Base-by-base conservation (phyloP, 129 eudicot genomes). In the Flaveria brownii region DNA sequence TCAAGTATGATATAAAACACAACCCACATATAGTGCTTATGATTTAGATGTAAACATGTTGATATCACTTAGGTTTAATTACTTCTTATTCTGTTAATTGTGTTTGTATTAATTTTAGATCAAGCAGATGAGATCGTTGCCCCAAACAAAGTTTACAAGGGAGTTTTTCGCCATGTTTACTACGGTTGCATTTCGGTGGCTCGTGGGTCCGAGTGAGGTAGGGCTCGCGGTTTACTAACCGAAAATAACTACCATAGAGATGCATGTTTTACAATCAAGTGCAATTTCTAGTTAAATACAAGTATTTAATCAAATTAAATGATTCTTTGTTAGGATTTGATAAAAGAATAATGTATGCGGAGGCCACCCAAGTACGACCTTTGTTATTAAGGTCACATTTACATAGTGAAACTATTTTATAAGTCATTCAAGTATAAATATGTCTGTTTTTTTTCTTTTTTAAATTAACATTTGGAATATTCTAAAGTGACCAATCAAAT, bases 201-300 rank as follows among this genome's bases (percentile, higher is more conserved):
- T 94, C 33, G 86, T 94, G 66, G 99, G 99, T 41, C 85, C 90
- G 8, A 81, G 89, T 20, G 91, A 91, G 98, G 98, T 93, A 90
- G 25, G 74, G 0, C 12, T 49, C 2, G 10, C 14, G 15, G 68
- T 39, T 57, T n/a, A 66, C 13, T 52, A 70, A 49, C 64, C 17
- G 8, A 60, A 61, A 61, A 50, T 25, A 75, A 75, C 61, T 62
- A 45, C 70, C 46, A 2, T 41, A 20, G 20, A 14, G 63, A 50
- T 25, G 25, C 10, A 49, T 25, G 22, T 28, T 3, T 46, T 68
- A 42, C 46, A 2, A 7, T 18, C 41, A 59, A 20, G 8, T 17
- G 1, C 41, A 33, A 36, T 8, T 33, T 51, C 47, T 30, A 51
- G 33, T 52, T 28, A 50, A n/a, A 6, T 65, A 20, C 61, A n/a